Base-by-base conservation (phyloP, 2,329 filamentous ascomycete species). In the Fonsecaea monophora region DNA sequence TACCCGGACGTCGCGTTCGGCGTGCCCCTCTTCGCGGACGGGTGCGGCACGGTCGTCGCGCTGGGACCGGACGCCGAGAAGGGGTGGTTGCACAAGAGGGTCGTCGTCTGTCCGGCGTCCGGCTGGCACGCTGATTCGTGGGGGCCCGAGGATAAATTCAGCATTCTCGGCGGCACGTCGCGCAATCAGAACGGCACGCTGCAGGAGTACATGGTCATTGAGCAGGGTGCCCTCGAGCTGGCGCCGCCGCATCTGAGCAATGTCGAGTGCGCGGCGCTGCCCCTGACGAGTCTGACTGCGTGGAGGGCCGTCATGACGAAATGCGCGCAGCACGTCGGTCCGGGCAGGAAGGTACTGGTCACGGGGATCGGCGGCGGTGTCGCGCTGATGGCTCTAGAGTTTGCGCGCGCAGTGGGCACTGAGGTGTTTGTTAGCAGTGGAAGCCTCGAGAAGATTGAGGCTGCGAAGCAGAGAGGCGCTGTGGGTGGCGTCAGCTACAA, bases 311-410 rank as follows among this genome's bases (percentile, higher is more conserved):
- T 37, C 35, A 37, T 37, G 35, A 37, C 35, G 7, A 37, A 37
- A 12, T 37, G 35, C 35, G 10, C 35, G 0, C 35, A 37, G 10
- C 35, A 37, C 10, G 35, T 37, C 35, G 94, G 94, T 0, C 81
- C 96, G 53, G 92, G 92, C 1, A 81, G 86, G 68, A 96, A 96
- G 75, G 83, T 98, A 3, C 82, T 98, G 37, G 81, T 98, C 50
- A 97, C 94, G 4, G 94, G 94, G 0, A 96, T 98, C 77, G 94
- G 94, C 0, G 94, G 94, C 40, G 94, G 94, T 50, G 94, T 97
- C 0, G 94, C 94, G 40, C 81, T 97, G 62, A 89, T 92, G 82
- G 90, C 86, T 5, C 81, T 97, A 72, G 85, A 92, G 77, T 96
- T 96, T 79, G 93, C 87, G 9, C 87, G 90, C 10, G 92, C 87